Percentiles rank a stretch among this genome's conserved stretches.
Conservation (phyloP, 257 asterid genomes). For the Capsicum chinense region DNA sequence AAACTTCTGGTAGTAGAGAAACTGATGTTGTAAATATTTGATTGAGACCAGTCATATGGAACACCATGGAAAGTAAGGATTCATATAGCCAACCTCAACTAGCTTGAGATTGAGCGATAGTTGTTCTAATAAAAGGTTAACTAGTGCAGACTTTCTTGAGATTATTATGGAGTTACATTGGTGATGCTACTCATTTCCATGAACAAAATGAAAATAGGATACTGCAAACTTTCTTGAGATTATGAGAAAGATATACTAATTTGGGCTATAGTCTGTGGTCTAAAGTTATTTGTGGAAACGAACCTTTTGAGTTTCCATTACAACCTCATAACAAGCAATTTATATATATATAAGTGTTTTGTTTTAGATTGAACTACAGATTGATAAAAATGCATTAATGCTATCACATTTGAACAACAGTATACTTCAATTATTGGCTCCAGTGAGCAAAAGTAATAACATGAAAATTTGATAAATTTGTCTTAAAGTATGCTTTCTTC, state of each 20-base stretch:
- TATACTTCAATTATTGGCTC: constrained; percentile 1
- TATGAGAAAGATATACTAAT: constrained; percentile 10
- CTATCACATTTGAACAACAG: neutral
- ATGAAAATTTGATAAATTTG: neutral
- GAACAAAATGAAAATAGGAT: neutral
- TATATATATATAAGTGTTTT: neutral
- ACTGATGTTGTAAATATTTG: neutral
- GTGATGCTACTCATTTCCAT: neutral
- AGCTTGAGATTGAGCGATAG: neutral
- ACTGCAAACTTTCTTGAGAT: neutral
- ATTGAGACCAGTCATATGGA: neutral
- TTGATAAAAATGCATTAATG: neutral
- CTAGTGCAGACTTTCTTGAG: constrained; percentile 3
- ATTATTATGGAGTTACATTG: neutral
- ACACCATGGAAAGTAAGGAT: neutral
- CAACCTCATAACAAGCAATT: neutral
- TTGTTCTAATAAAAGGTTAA: neutral
- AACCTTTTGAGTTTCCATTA: neutral
- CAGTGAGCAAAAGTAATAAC: neutral
- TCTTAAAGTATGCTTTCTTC: neutral
- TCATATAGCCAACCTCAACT: neutral
- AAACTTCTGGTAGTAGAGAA: constrained; percentile 10
- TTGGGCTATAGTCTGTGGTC: constrained; percentile 11
- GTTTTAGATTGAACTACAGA: neutral
- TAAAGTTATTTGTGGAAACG: neutral